A percentile compares a stretch with the other conserved stretches of the same genome.
Evolutionary conservation across 257 asterid species (phyloP).

Genomic region (Rauvolfia tetraphylla): DNA sequence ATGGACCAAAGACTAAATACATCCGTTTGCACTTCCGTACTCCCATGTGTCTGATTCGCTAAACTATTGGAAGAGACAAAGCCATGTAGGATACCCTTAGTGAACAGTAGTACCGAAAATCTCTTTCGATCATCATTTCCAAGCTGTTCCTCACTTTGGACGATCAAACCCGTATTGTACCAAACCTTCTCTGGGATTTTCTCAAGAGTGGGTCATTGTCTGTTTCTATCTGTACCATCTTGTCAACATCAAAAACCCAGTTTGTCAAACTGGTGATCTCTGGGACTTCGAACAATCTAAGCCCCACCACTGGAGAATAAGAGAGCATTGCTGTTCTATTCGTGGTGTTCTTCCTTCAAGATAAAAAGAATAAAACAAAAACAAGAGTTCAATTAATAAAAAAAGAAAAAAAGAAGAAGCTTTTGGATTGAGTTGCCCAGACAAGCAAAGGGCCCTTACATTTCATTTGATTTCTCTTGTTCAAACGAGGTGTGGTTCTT

Average conservation of each 20-base stretch:
- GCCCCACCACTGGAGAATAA: background rate
- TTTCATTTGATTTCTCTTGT: background rate
- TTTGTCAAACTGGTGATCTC: background rate
- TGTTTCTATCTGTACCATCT: background rate
- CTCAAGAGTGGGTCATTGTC: background rate
- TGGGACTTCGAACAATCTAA: background rate
- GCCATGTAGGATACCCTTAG: background rate
- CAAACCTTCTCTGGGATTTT: background rate
- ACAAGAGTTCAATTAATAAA: background rate
- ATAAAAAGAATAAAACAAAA: background rate
- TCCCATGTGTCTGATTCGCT: no score
- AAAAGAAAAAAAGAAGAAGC: background rate
- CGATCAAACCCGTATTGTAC: background rate
- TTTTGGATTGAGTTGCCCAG: background rate
- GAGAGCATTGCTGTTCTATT: no score
- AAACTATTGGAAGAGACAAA: no score
- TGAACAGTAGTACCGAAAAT: background rate
- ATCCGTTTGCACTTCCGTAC: no score
- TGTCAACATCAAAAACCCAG: background rate
- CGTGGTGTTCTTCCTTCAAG: no score
- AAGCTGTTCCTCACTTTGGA: conserved; percentile 26
- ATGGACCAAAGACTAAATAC: no score
- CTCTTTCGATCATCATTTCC: conserved; percentile 1
- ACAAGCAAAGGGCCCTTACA: background rate
- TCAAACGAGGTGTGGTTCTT: background rate